Percentiles rank a stretch among this genome's conserved stretches.
These are phyloP conservation scores for Mortierella sp. DNA, from an alignment of 371 early-diverging fungal genomes.

Conservation along the genomic window DNA sequence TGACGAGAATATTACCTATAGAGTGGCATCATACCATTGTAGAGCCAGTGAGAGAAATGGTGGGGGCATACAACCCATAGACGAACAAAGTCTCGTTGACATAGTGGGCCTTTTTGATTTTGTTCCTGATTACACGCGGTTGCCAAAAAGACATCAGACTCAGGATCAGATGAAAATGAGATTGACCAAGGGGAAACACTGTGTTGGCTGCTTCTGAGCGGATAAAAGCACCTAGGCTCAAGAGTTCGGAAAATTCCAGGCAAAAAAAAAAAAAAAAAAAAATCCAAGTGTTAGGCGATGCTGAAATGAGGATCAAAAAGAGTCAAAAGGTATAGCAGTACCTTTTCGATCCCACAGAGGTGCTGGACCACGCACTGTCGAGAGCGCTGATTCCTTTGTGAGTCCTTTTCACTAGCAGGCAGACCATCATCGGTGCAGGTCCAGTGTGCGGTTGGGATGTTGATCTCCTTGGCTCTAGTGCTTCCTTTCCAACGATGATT, in stretches of 20 bases:
- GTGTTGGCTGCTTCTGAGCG: conserved; percentile 2
- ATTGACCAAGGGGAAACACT: conserved; percentile 49
- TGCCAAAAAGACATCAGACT: conserved; percentile 53
- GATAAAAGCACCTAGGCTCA: conserved; percentile 27
- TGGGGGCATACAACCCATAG: conserved; percentile 60
- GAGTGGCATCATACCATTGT: conserved; percentile 62
- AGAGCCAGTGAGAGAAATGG: conserved; percentile 63
- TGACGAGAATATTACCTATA: too few relatives aligned
- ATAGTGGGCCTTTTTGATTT: conserved; percentile 21
- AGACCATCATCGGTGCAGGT: conserved; percentile 30
- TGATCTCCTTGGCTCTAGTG: conserved; percentile 1
- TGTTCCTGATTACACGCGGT: conserved; percentile 41
- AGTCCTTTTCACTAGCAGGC: conserved; percentile 5
- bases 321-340: too few relatives aligned
- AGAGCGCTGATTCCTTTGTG: conserved; percentile 7
- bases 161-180: conserved; percentile 50
- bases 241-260: too few relatives aligned
- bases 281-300: neutral
- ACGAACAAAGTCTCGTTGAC: conserved; percentile 60
- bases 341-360: conserved; percentile 29
- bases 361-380: conserved; percentile 31
- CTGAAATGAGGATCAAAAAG: neutral
- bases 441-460: conserved; percentile 22
- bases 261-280: neutral
- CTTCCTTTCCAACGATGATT: conserved; percentile 7